These are phyloP conservation scores for Ceratobasidium sp. DNA, from an alignment of 1,284 basidiomycete species.

Conservation along the genomic window DNA sequence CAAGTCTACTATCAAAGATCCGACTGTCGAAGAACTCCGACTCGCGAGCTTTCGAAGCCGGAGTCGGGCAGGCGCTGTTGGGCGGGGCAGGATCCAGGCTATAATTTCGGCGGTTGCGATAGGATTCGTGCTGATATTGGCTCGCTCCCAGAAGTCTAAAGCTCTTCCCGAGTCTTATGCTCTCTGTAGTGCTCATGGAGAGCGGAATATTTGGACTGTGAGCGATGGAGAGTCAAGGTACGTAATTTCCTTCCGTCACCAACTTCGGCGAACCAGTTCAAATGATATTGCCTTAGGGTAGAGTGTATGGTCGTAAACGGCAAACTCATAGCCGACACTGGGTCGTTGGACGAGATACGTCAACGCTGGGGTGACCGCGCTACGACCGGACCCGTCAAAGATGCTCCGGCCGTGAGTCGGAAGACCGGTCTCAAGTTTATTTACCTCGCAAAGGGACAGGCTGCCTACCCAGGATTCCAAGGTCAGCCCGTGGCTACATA, in stretches of 20 bases:
- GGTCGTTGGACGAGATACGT: conserved; percentile 57
- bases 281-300: conserved; percentile 48
- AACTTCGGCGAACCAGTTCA: background rate
- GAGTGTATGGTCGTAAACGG: conserved; percentile 72
- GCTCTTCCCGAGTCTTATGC: conserved; percentile 25
- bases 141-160: conserved; percentile 10
- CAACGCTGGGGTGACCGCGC: conserved; percentile 48
- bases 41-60: conserved; percentile 32
- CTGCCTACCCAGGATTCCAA: conserved; percentile 72
- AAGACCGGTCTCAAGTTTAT: conserved; percentile 53
- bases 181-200: conserved; percentile 32
- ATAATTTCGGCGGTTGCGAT: conserved; percentile 30
- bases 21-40: conserved; percentile 18
- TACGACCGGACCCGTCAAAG: conserved; percentile 44
- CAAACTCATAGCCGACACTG: conserved; percentile 62
- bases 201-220: conserved; percentile 60
- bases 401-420: conserved; percentile 39
- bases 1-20: conserved; percentile 1
- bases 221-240: conserved; percentile 52
- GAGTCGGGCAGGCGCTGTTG: conserved; percentile 13
- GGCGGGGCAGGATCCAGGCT: conserved; percentile 35
- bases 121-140: conserved; percentile 13
- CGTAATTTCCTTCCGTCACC: too few species aligned
- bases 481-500: conserved; percentile 53
- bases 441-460: conserved; percentile 55